A percentile compares a stretch with the other conserved stretches of the same genome.
Evolutionary conservation across 345 rosid species (phyloP).

Genomic region (Acer yangbiense): DNA sequence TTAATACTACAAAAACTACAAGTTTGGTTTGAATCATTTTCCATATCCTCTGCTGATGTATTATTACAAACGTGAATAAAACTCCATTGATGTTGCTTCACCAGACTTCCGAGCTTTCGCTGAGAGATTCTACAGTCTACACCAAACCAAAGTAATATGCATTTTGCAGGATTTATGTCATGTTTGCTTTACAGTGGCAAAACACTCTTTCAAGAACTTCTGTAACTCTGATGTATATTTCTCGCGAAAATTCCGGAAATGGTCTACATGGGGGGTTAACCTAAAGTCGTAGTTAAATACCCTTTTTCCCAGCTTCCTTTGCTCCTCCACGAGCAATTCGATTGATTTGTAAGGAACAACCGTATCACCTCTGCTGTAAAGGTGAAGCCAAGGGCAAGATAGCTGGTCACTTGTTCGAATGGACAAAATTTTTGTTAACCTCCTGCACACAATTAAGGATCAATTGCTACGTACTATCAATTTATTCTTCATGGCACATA

Average conservation of each 20-base stretch:
- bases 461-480: background rate
- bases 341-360: slow-evolving; percentile 63
- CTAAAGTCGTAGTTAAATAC: slow-evolving; percentile 56
- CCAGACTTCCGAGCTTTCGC: too few species aligned
- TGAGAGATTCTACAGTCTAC: too few species aligned
- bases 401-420: slow-evolving; percentile 54
- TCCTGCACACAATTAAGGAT: slow-evolving; percentile 48
- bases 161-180: too few species aligned
- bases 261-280: slow-evolving; percentile 83
- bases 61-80: too few species aligned
- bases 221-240: slow-evolving; percentile 55
- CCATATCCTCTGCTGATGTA: too few species aligned
- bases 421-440: slow-evolving; percentile 43
- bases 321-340: slow-evolving; percentile 51
- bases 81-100: too few species aligned
- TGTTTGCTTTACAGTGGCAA: slow-evolving; percentile 23
- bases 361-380: slow-evolving; percentile 77
- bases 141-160: too few species aligned
- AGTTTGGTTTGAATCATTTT: too few species aligned
- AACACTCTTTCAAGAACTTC: slow-evolving; percentile 62
- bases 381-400: slow-evolving; percentile 77
- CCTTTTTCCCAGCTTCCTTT: slow-evolving; percentile 58
- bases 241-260: slow-evolving; percentile 65
- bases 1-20: too few species aligned
- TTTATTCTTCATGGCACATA: background rate